A percentile compares a stretch with the other conserved stretches of the same genome.
Conservation (phyloP, 1,284 basidiomycete genomes). For the Tilletia setariae region DNA sequence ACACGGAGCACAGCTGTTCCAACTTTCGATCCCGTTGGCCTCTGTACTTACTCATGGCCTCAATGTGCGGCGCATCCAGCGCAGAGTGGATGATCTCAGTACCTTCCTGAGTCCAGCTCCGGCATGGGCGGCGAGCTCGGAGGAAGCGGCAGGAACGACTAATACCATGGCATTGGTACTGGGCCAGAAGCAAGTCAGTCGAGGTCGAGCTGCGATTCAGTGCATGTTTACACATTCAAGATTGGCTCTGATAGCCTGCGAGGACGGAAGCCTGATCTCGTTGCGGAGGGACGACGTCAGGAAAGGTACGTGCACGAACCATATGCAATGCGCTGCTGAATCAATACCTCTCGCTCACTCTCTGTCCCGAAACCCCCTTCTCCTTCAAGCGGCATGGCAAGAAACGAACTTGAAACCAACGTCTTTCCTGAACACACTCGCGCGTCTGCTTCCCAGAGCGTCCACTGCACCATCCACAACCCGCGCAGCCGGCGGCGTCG, state of each 20-base stretch:
- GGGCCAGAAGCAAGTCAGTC: constrained; percentile 11
- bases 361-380: background rate
- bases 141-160: background rate
- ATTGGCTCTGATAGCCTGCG: constrained; percentile 41
- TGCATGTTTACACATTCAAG: background rate
- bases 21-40: constrained; percentile 4
- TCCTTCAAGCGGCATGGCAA: constrained; percentile 27
- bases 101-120: constrained; percentile 1
- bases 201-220: background rate
- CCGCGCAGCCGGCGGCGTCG: background rate
- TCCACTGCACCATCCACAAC: constrained; percentile 17
- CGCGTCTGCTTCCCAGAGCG: constrained; percentile 38
- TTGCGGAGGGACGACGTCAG: constrained; percentile 28
- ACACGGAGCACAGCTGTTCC: constrained; percentile 6
- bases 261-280: constrained; percentile 43
- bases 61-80: background rate
- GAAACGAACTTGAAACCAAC: constrained; percentile 37
- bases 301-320: background rate
- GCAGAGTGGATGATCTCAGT: background rate
- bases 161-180: constrained; percentile 29
- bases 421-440: constrained; percentile 44
- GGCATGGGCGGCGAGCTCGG: background rate
- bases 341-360: background rate
- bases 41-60: background rate
- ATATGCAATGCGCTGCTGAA: background rate